Evolutionary conservation across 495 filamentous ascomycete species (phyloP), one percentile per base, ranked within the genome.

Genomic region (Neurospora pannonica): DNA sequence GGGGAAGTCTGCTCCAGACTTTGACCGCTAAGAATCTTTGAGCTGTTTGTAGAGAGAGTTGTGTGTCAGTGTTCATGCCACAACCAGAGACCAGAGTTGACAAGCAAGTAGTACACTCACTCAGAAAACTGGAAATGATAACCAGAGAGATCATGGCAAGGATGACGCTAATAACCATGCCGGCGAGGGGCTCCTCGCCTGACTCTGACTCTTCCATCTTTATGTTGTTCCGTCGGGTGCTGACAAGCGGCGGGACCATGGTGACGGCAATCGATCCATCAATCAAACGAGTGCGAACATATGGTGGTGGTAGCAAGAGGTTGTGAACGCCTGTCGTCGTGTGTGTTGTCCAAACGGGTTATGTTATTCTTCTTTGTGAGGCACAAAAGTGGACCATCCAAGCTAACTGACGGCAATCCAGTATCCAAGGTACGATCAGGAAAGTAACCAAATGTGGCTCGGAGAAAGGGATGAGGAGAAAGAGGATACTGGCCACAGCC

Each of bases 41-140:
- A 1, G 82, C 83, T 85, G 75, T 73, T 72, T 28, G 9, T 31
- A 46, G 38, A 28, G 31, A 72, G 73, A 39, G 42, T 46, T 15
- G 28, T 36, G 28, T 36, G 37, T 39, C 24, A 38, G 31, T 21
- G 38, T 62, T 34, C 54, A 34, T 34, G 54, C 6, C 28, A 34
- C 54, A 17, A 67, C 28, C 54, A 28, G 31, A 31, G 24, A 39
- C 46, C 46, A 70, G 28, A 28, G 7, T 5, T 60, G 37, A 71
- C n/a, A 39, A 31, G 13, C n/a, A 43, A 17, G 54, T 38, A 17
- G 19, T 7, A 24, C n/a, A 46, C 84, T 72, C 75, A 88, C 86
- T 84, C 42, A 86, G 69, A 76, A 87, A 87, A 21, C 81, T 76
- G 19, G 86, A 81, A 13, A 88, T 76, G 4, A 83, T 80, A 15